Evolutionary conservation across 108 stramenopile genomes (phyloP).

Genomic region (Nitzschia sp.): DNA sequence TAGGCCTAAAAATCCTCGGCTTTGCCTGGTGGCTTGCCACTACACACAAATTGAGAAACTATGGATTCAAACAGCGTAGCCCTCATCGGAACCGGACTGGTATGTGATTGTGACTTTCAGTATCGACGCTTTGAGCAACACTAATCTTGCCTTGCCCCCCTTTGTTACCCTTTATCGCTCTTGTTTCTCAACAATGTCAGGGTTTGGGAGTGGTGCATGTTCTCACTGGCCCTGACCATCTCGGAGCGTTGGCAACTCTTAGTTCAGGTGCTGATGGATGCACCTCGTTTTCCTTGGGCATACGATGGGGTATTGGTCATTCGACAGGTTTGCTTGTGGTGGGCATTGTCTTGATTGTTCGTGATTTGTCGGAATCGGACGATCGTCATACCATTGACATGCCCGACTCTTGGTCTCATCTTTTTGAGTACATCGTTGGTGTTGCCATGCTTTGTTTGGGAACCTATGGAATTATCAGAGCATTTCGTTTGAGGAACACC

Average conservation of each 20-base stretch:
- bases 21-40: too few species aligned
- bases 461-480: slow-evolving; percentile 45
- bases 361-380: slow-evolving; percentile 1
- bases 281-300: slow-evolving; percentile 48
- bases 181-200: background rate
- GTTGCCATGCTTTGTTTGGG: slow-evolving; percentile 69
- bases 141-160: too few species aligned
- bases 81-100: slow-evolving; percentile 8
- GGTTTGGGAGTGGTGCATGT: slow-evolving; percentile 72
- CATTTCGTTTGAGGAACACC: slow-evolving; percentile 20
- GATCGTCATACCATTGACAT: slow-evolving; percentile 28
- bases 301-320: slow-evolving; percentile 76
- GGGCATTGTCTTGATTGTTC: slow-evolving; percentile 45
- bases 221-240: slow-evolving; percentile 78
- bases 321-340: slow-evolving; percentile 59
- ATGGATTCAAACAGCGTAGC: background rate
- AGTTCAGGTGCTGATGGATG: slow-evolving; percentile 30
- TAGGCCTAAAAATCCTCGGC: too few species aligned
- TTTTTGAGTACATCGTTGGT: slow-evolving; percentile 62
- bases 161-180: too few species aligned
- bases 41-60: background rate
- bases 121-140: too few species aligned
- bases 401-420: slow-evolving; percentile 31
- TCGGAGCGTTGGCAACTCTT: slow-evolving; percentile 71
- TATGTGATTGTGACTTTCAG: background rate